These are phyloP conservation scores for Botrytis fragariae DNA, from an alignment of 2,329 filamentous ascomycete genomes.

Conservation along the genomic window DNA sequence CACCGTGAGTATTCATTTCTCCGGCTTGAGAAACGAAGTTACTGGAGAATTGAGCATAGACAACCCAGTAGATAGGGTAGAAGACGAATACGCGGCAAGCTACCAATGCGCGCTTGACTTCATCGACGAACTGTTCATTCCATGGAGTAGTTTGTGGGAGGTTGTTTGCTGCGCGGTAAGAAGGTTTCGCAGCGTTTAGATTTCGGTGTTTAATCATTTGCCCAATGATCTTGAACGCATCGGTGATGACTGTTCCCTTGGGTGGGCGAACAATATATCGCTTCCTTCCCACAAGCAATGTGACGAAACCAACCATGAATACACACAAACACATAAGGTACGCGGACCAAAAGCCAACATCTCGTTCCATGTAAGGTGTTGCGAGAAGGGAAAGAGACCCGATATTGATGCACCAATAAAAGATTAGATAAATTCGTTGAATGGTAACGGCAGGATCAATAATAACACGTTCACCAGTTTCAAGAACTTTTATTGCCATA, in stretches of 20 bases:
- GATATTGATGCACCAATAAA: constrained; percentile 69
- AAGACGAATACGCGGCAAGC: constrained; percentile 60
- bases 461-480: constrained; percentile 57
- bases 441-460: constrained; percentile 58
- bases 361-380: constrained; percentile 44
- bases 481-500: constrained; percentile 46
- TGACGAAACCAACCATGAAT: constrained; percentile 52
- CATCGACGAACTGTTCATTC: constrained; percentile 46
- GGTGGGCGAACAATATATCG: constrained; percentile 54
- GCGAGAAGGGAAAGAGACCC: constrained; percentile 52
- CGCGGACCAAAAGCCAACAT: constrained; percentile 50
- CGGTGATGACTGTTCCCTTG: constrained; percentile 61
- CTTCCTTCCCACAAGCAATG: constrained; percentile 51
- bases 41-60: constrained; percentile 48
- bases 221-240: constrained; percentile 61
- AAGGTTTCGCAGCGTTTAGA: constrained; percentile 60
- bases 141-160: constrained; percentile 19
- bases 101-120: constrained; percentile 51
- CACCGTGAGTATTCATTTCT: constrained; percentile 50
- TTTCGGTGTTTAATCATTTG: constrained; percentile 51
- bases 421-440: constrained; percentile 46
- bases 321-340: constrained; percentile 50
- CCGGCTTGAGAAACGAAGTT: constrained; percentile 57
- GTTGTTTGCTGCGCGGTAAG: constrained; percentile 49
- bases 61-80: constrained; percentile 58